Base-by-base conservation (phyloP, 2,329 filamentous ascomycete genomes). In the Bipolaris victoriae region DNA sequence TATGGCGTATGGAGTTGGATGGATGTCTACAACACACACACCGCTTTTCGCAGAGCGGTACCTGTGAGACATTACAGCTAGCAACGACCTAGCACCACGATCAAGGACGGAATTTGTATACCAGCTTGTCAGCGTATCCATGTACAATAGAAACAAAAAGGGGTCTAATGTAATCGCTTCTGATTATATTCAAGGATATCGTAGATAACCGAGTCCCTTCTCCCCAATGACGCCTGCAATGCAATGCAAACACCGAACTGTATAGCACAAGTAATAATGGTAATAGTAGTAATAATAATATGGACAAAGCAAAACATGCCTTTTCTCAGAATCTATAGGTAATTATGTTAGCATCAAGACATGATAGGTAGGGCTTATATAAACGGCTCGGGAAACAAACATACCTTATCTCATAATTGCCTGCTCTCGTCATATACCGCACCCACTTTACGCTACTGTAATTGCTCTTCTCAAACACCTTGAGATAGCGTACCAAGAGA, bases 391-490 rank as follows among this genome's bases (percentile, higher is more conserved):
- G 9, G 26, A 13, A 4, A 22, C 35, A 46, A 16, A 62, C 70
- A 31, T 66, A 96, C 89, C 92, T 84, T 75, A 99, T 97, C 80
- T 99, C 95, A 78, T 99, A 99, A 77, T 92, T 97, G 26, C 95
- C 95, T 15, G 94, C 95, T 65, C 94, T 88, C 16, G 95, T 99
- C 95, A 99, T 98, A 78, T 99, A 99, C 68, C 95, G 84, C 68
- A 99, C 95, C 95, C 95, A 99, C 79, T 99, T 99, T 47, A 99
- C 95, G 73, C 92, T 97, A 62, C 91, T 96, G 77, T 99, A 99
- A 78, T 98, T 98, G 78, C 87, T 95, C 87, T 99, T 99, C 81
- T 99, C 95, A 80, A 99, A 99, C 1, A 99, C 95, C 80, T 99
- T 99, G 56, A 99, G 80, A 77, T 99, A 99, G 48, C 96, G 83